A percentile compares a stretch with the other conserved stretches of the same genome.
Evolutionary conservation across 352 stramenopile species (phyloP).

Genomic region (Pythium phragmitis): DNA sequence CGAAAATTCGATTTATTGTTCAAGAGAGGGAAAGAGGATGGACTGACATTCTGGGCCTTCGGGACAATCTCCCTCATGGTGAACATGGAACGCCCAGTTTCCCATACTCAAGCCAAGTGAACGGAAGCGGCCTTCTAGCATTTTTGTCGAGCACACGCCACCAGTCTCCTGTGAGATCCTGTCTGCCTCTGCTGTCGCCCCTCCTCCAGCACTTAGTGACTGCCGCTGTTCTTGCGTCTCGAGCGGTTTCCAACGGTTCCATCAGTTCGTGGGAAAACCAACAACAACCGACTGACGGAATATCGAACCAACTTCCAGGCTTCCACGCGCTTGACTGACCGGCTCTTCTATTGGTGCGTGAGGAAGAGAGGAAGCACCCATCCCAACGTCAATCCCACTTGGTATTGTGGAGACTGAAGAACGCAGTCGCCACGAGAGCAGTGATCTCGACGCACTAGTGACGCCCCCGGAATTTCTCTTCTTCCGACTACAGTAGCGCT

Average conservation of each 20-base stretch:
- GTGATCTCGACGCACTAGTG: constrained; percentile 1
- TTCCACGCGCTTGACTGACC: background rate
- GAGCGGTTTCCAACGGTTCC: background rate
- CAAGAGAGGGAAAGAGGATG: background rate
- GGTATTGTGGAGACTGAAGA: background rate
- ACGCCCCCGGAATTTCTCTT: background rate
- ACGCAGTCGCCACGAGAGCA: background rate
- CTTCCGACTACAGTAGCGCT: no score
- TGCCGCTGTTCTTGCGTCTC: background rate
- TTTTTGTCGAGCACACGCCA: background rate
- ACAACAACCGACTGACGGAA: background rate
- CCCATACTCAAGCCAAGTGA: constrained; percentile 5
- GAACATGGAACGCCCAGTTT: background rate
- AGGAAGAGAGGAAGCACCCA: background rate
- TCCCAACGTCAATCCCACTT: background rate
- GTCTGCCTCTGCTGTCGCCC: background rate
- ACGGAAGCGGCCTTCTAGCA: background rate
- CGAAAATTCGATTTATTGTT: background rate
- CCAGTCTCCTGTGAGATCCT: background rate
- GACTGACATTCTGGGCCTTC: background rate
- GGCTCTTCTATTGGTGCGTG: background rate
- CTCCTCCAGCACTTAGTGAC: background rate
- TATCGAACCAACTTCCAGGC: constrained; percentile 6
- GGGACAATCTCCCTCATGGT: background rate
- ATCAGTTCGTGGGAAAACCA: background rate